These are phyloP conservation scores for Psophocarpus tetragonolobus DNA, from an alignment of 306 rosid genomes.

Conservation along the genomic window DNA sequence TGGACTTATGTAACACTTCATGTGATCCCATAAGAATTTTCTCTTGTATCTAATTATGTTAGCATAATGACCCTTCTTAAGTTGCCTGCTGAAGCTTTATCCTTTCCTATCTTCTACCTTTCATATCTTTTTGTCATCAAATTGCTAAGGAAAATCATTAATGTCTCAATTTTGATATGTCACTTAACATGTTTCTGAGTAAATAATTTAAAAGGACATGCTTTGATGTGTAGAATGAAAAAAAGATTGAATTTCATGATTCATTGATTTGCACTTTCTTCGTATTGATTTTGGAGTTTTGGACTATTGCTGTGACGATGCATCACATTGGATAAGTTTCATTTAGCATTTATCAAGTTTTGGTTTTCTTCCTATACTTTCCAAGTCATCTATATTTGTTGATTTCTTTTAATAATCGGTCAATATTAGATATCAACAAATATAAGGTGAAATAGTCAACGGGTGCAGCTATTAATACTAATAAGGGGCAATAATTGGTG, in stretches of 20 bases:
- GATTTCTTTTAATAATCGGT: no score
- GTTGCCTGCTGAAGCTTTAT: not conserved
- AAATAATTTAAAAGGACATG: not conserved
- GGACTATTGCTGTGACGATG: not conserved
- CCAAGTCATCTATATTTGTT: no score
- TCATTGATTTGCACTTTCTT: not conserved
- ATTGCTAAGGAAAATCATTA: not conserved
- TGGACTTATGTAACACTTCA: not conserved
- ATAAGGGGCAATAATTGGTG: no score
- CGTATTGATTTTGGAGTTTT: not conserved
- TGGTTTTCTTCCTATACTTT: no score
- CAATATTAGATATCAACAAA: no score
- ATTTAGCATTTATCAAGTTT: not conserved
- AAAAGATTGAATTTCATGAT: not conserved
- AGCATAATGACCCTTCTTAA: not conserved
- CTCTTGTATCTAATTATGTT: not conserved
- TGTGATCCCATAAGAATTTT: not conserved
- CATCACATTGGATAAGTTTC: not conserved
- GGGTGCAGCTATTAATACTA: no score
- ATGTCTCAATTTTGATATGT: not conserved
- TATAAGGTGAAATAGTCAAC: no score
- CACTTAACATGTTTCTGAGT: not conserved
- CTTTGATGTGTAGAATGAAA: not conserved
- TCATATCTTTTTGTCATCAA: not conserved
- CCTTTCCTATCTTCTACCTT: not conserved